These are phyloP conservation scores for Komagataella kurtzmanii DNA, from an alignment of 805 yeast species.

Conservation along the genomic window DNA sequence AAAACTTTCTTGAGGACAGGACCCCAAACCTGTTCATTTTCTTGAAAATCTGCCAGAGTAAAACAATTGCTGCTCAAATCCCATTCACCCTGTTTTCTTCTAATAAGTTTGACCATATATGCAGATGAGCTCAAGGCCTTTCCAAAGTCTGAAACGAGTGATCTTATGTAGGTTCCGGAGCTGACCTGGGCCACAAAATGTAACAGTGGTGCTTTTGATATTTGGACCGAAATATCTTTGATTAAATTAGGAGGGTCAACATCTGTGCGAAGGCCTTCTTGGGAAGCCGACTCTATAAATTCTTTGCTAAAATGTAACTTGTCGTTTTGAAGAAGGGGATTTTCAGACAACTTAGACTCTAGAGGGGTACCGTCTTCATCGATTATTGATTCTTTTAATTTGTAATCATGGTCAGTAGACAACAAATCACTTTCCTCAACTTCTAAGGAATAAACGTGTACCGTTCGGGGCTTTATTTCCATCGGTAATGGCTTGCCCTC, in stretches of 20 bases:
- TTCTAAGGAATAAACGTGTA: conserved; percentile 40
- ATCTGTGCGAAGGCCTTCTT: conserved; percentile 17
- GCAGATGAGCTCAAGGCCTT: conserved; percentile 69
- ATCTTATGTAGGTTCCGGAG: conserved; percentile 91
- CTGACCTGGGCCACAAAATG: conserved; percentile 73
- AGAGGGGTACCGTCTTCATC: conserved; percentile 35
- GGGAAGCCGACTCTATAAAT: conserved; percentile 29
- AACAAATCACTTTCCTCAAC: conserved; percentile 38
- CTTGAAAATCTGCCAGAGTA: conserved; percentile 49
- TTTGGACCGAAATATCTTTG: conserved; percentile 8
- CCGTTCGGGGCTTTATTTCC: conserved; percentile 67
- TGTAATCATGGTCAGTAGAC: conserved; percentile 40
- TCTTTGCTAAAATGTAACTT: conserved; percentile 46
- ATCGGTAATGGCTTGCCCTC: conserved; percentile 75
- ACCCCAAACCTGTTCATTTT: conserved; percentile 58
- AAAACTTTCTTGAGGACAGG: conserved; percentile 44
- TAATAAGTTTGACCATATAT: conserved; percentile 73
- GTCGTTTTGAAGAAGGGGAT: conserved; percentile 51
- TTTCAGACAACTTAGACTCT: conserved; percentile 21
- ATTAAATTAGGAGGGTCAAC: conserved; percentile 8
- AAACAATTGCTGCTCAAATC: conserved; percentile 58
- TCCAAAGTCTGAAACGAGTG: conserved; percentile 81
- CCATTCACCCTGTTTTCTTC: conserved; percentile 80
- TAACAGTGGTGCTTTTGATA: conserved; percentile 47
- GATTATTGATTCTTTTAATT: conserved; percentile 23